Evolutionary conservation across 2,329 filamentous ascomycete species (phyloP).

Genomic region (Fusarium setosum): DNA sequence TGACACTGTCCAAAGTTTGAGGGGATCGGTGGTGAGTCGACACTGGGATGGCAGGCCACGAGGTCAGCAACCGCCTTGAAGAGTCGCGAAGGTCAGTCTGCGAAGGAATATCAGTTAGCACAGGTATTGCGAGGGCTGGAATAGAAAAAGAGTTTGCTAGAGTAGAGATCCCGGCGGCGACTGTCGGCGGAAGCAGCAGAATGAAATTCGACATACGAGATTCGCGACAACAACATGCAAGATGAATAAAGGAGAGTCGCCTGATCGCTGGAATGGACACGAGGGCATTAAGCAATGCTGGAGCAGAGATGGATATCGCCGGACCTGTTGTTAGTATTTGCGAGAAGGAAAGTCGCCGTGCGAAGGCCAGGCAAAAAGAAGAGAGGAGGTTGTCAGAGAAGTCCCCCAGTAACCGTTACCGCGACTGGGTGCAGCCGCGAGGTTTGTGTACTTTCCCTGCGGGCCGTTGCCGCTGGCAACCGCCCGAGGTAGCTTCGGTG

Average conservation of each 20-base stretch:
- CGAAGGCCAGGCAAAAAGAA: slow-evolving; percentile 27
- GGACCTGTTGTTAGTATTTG: slow-evolving; percentile 40
- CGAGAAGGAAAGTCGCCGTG: slow-evolving; percentile 23
- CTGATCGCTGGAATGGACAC: slow-evolving; percentile 16
- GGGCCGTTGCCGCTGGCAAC: slow-evolving; percentile 49
- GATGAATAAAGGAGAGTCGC: slow-evolving; percentile 27
- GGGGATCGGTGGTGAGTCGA: slow-evolving; percentile 4
- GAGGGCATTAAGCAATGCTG: slow-evolving; percentile 46
- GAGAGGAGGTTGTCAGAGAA: slow-evolving; percentile 22
- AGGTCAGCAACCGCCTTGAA: slow-evolving; percentile 28
- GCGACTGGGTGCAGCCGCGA: slow-evolving; percentile 20
- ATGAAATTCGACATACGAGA: slow-evolving; percentile 39
- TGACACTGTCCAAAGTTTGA: slow-evolving; percentile 3
- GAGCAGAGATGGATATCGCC: slow-evolving; percentile 17
- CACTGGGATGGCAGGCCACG: slow-evolving; percentile 18
- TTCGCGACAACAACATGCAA: slow-evolving; percentile 44
- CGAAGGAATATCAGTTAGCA: slow-evolving; percentile 10
- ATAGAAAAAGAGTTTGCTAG: background rate
- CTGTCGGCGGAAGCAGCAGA: too few species aligned
- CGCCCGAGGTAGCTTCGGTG: background rate
- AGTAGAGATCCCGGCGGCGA: slow-evolving; percentile 14
- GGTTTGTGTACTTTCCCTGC: slow-evolving; percentile 51
- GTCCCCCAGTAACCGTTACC: slow-evolving; percentile 26
- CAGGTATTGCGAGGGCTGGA: background rate
- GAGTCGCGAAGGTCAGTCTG: slow-evolving; percentile 30